Evolutionary conservation across 345 rosid species (phyloP).

Genomic region (Lepidium didymum): DNA sequence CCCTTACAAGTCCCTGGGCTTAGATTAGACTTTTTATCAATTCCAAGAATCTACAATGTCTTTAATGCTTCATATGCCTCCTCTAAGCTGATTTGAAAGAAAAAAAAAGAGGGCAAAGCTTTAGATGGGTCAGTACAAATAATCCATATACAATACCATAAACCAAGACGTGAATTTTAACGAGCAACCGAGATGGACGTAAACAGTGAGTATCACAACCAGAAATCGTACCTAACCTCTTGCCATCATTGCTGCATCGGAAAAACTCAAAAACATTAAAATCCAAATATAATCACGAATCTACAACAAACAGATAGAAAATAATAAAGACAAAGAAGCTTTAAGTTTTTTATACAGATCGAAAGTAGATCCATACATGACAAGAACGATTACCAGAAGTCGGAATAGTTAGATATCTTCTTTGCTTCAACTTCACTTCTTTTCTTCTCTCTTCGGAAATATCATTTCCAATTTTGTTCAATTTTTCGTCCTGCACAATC

Average conservation of each 20-base stretch:
- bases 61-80: constrained; percentile 75
- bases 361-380: neutral
- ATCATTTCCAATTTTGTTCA: too few species aligned
- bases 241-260: constrained; percentile 51
- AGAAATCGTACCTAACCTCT: constrained; percentile 36
- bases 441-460: too few species aligned
- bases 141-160: neutral
- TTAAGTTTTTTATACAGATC: neutral
- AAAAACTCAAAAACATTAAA: neutral
- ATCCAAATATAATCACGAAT: constrained; percentile 5
- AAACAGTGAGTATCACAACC: constrained; percentile 23
- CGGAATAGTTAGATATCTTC: neutral
- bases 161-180: neutral
- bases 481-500: too few species aligned
- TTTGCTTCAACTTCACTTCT: too few species aligned
- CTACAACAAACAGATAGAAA: neutral
- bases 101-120: neutral
- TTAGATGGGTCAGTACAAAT: neutral
- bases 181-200: neutral
- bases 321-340: neutral
- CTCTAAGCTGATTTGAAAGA: constrained; percentile 43
- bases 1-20: constrained; percentile 40
- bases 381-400: neutral
- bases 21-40: constrained; percentile 46
- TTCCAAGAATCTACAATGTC: constrained; percentile 69